Base-by-base conservation (phyloP, 805 yeast species). In the Kazachstania bromeliacearum region DNA sequence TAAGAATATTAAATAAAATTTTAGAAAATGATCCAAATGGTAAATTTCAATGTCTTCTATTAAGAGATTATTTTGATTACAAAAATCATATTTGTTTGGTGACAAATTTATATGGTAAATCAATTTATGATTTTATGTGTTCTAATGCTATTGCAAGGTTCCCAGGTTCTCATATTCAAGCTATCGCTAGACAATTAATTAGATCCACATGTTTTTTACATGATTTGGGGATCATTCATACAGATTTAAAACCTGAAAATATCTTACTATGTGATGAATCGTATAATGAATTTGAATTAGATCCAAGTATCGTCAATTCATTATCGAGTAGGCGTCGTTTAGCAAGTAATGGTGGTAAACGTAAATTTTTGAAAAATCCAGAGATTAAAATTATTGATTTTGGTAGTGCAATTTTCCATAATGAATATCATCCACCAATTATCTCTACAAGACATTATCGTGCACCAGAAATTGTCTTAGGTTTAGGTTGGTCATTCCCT, bases 181-280 rank as follows among this genome's bases (percentile, higher is more conserved):
- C 85, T 2, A 77, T 92, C 41, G 79, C 94, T 16, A 77, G 79
- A 53, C 99, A 92, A 60, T 61, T 92, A 39, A 67, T 92, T 16
- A 68, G 87, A 44, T 79, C 92, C 0, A 94, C 89, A 27, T 82
- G 92, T 2, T 89, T 82, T 51, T 64, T 92, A 43, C 99, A 92
- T 58, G 95, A 85, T 51, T 66, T 92, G 55, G 84, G 81, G 36
- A 69, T 92, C 33, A 85, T 92, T 29, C 99, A 92, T 60, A 92
- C 99, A 0, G 99, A 92, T 59, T 68, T 92, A 47, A 92, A 92
- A 62, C 99, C 99, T 1, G 99, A 92, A 59, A 92, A 92, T 56
- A 82, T 92, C 29, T 60, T 92, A 23, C 64, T 87, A 23, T 50
- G 55, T 28, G 53, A 55, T 28, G 60, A 56, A 32, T 34, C 44